Base-by-base conservation (phyloP, 768 basidiomycete genomes). In the Phlebiopsis gigantea region DNA sequence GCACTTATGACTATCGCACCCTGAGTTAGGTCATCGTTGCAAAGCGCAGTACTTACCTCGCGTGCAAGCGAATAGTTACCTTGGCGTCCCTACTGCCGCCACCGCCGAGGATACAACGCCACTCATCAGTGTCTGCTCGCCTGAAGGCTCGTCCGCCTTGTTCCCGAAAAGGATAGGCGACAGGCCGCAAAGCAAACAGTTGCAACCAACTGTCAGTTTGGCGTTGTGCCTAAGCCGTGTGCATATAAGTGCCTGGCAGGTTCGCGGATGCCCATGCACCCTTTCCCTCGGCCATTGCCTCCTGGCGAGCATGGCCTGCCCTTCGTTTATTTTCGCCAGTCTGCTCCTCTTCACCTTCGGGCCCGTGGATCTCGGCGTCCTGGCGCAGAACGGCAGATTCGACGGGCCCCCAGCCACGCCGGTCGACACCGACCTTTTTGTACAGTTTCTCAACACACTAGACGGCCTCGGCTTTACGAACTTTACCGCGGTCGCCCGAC, bases 241-340 rank as follows among this genome's bases (percentile, higher is more conserved):
- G 3, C 34, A 12, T 39, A 39, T 39, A 39, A 39, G 34, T 39
- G 12, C 34, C 34, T 17, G 8, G 12, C 12, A 39, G 17, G 46
- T 34, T 22, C 24, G 10, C 43, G 29, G 54, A 21, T 4, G 5
- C n/a, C 5, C 19, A 34, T 44, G n/a, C 21, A 26, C 31, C 28
- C 43, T 43, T 24, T 55, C 45, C 46, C 39, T 34, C 55, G n/a
- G 29, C 46, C 46, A 24, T 45, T 48, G 54, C 34, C 55, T 56
- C 55, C 55, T 43, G 55, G 55, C 31, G 55, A 56, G 55, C 55
- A 34, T 41, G 47, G 31, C 39, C 17, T 19, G 2, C 5, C 30
- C 34, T 41, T 56, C 46, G 29, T 34, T 47, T 45, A 21, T n/a
- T 29, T n/a, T 56, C 10, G 19, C 39, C 7, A 25, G 34, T 6